Evolutionary conservation across 495 filamentous ascomycete genomes (phyloP).

Genomic region (Podospora australis): DNA sequence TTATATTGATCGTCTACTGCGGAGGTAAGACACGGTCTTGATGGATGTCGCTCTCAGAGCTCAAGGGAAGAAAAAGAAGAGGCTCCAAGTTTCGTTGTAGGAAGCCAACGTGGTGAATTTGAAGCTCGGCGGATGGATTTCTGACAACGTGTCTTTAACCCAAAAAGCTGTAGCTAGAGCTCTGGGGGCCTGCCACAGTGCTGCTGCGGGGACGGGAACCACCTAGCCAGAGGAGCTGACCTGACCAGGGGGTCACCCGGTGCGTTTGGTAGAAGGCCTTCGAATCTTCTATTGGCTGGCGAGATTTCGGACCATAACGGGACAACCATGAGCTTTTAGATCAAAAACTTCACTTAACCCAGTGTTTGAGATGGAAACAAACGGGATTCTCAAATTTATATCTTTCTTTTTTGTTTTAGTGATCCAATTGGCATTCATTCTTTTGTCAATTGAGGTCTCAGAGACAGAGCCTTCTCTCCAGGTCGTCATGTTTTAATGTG

Average conservation of each 20-base stretch:
- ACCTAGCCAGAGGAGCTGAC: conserved; percentile 11
- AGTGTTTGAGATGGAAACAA: no score
- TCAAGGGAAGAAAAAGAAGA: conserved; percentile 29
- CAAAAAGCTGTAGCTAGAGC: conserved; percentile 15
- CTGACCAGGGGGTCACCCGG: conserved; percentile 18
- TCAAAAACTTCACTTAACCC: no score
- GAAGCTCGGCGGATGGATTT: conserved; percentile 22
- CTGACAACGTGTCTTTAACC: conserved; percentile 34
- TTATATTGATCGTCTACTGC: conserved; percentile 15
- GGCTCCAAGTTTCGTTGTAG: conserved; percentile 20
- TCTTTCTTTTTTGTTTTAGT: no score
- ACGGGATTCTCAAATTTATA: no score
- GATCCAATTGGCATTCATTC: no score
- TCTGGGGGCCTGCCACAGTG: conserved; percentile 9
- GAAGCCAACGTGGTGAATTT: conserved; percentile 30
- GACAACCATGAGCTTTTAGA: no score
- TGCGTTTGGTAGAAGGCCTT: conserved; percentile 10
- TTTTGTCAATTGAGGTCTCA: not conserved
- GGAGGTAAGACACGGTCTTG: conserved; percentile 18
- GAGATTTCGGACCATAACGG: not conserved
- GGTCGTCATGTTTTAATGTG: not conserved
- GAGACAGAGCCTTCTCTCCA: not conserved
- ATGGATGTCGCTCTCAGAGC: conserved; percentile 39
- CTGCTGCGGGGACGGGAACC: conserved; percentile 19
- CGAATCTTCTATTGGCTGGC: conserved; percentile 15